Evolutionary conservation across 805 yeast genomes (phyloP).

Genomic region (Saccharomycopsis sp.): DNA sequence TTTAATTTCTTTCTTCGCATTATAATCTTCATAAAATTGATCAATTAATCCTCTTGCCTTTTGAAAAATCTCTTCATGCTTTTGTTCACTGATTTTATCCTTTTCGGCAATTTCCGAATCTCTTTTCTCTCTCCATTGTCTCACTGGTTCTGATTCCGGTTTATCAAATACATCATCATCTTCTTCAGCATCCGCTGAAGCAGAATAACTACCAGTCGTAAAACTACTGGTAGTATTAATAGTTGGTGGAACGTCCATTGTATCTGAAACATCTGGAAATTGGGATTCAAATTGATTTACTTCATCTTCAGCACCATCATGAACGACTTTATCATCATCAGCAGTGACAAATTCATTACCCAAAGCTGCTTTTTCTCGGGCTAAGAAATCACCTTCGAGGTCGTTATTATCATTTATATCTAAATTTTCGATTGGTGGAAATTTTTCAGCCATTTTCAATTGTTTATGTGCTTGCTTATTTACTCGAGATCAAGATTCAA

Average conservation of each 20-base stretch:
- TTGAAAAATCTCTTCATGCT: conserved; percentile 15
- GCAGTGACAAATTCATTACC: conserved; percentile 21
- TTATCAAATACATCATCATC: background rate
- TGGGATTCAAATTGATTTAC: conserved; percentile 14
- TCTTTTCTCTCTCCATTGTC: conserved; percentile 18
- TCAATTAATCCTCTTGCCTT: conserved; percentile 20
- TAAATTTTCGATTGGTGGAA: conserved; percentile 20
- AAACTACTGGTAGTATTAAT: background rate
- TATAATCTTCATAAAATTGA: conserved; percentile 22
- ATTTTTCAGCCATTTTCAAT: conserved; percentile 20
- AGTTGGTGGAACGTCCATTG: background rate
- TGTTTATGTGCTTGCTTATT: too few species aligned
- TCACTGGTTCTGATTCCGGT: conserved; percentile 13
- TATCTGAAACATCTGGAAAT: conserved; percentile 13
- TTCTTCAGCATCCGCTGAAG: background rate
- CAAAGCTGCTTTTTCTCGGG: conserved; percentile 20
- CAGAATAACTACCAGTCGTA: background rate
- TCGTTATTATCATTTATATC: conserved; percentile 12
- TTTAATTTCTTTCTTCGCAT: conserved; percentile 16
- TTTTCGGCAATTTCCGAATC: conserved; percentile 19
- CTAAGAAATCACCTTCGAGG: conserved; percentile 18
- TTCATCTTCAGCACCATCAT: conserved; percentile 10
- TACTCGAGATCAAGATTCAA: too few species aligned
- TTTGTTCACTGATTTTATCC: conserved; percentile 15
- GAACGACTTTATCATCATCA: conserved; percentile 12